phyloP scores from a whole-genome alignment of 1,139 yeast genomes.

The Spathaspora jeffriesii region DNA sequence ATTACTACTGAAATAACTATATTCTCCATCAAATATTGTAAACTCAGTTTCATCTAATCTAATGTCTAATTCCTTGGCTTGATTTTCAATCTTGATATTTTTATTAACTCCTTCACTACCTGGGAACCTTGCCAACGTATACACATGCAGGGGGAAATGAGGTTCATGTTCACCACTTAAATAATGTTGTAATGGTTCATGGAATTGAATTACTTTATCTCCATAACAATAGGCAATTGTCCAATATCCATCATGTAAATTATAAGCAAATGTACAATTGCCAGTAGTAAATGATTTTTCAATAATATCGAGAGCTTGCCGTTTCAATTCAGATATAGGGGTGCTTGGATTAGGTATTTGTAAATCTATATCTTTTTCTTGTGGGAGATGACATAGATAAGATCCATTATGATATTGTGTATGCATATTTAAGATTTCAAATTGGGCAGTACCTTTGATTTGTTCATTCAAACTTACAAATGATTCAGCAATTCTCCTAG shows the following conservation, averaged over 20 bases:
- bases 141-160: conserved; percentile 38
- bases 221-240: conserved; percentile 60
- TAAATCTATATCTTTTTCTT: conserved; percentile 7
- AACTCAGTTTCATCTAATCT: conserved; percentile 18
- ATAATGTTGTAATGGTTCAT: conserved; percentile 31
- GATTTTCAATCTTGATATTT: conserved; percentile 22
- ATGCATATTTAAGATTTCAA: conserved; percentile 20
- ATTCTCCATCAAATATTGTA: conserved; percentile 20
- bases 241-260: conserved; percentile 58
- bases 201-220: conserved; percentile 59
- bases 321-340: conserved; percentile 9
- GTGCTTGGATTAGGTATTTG: conserved; percentile 6
- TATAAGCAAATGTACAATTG: conserved; percentile 33
- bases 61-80: conserved; percentile 18
- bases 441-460: conserved; percentile 15
- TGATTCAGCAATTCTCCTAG: conserved; percentile 12
- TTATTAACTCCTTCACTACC: conserved; percentile 20
- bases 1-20: conserved; percentile 12
- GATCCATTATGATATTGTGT: conserved; percentile 11
- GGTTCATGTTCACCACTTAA: conserved; percentile 31
- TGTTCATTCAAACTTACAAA: conserved; percentile 11
- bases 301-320: conserved; percentile 20
- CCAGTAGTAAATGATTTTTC: conserved; percentile 20
- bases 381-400: conserved; percentile 23
- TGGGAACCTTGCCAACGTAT: conserved; percentile 46